A percentile compares a stretch with the other conserved stretches of the same genome.
These are phyloP conservation scores for Aspergillus carbonarius DNA, from an alignment of 2,329 filamentous ascomycete genomes.

Conservation along the genomic window DNA sequence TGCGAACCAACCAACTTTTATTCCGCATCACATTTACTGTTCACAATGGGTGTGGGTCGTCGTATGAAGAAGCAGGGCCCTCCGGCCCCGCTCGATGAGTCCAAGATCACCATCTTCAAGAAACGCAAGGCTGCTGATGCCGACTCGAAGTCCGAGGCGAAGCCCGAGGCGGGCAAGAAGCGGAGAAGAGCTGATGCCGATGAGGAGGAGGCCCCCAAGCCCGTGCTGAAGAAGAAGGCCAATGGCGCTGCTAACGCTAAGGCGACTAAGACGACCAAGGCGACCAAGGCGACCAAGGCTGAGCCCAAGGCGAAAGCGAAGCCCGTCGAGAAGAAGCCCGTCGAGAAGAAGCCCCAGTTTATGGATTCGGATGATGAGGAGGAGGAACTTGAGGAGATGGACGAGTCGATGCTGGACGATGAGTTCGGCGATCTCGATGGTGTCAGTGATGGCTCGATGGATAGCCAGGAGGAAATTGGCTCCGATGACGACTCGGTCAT, in stretches of 20 bases:
- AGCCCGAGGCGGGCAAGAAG: constrained; percentile 63
- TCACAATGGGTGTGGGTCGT: constrained; percentile 80
- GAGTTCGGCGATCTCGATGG: constrained; percentile 48
- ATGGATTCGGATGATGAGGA: constrained; percentile 35
- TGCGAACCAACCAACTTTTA: constrained; percentile 12
- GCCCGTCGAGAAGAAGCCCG: constrained; percentile 25
- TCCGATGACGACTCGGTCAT: constrained; percentile 60
- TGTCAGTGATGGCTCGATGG: constrained; percentile 46
- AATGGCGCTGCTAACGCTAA: constrained; percentile 22
- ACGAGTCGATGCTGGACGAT: constrained; percentile 46
- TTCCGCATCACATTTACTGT: constrained; percentile 5
- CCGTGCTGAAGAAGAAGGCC: constrained; percentile 37
- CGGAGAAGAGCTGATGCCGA: constrained; percentile 54
- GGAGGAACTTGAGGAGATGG: constrained; percentile 33
- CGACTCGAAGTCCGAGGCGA: constrained; percentile 51
- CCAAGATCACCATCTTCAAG: constrained; percentile 57
- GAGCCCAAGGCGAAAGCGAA: constrained; percentile 25
- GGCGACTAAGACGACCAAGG: constrained; percentile 29
- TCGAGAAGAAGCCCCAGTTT: constrained; percentile 24
- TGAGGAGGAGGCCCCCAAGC: constrained; percentile 43
- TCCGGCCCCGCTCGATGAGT: constrained; percentile 77
- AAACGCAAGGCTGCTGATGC: constrained; percentile 82
- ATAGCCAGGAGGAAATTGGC: constrained; percentile 45
- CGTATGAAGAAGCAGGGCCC: constrained; percentile 95
- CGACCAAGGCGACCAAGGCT: constrained; percentile 12